Conservation (phyloP, 441 rosid genomes). For the Erysimum cheiri region DNA sequence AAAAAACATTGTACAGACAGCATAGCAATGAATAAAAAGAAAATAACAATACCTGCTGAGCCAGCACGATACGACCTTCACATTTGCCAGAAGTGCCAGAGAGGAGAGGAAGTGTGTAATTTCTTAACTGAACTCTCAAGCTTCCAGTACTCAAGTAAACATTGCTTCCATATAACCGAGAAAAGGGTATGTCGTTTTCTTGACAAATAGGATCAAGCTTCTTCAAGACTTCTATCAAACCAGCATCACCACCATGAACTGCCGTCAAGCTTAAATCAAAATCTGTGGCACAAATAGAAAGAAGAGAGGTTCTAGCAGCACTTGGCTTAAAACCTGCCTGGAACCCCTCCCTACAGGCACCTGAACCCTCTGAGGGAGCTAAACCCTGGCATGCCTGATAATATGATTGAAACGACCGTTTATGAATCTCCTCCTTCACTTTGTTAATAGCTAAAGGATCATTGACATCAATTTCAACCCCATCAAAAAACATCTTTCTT, state of each 20-base stretch:
- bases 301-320: conserved; percentile 76
- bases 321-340: conserved; percentile 96
- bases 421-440: conserved; percentile 77
- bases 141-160: conserved; percentile 66
- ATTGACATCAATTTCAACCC: conserved; percentile 66
- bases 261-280: conserved; percentile 81
- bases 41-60: conserved; percentile 83
- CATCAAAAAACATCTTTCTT: conserved; percentile 60
- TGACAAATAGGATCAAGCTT: conserved; percentile 88
- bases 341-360: conserved; percentile 84
- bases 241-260: conserved; percentile 89
- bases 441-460: conserved; percentile 65
- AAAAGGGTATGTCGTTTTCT: conserved; percentile 88
- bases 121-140: conserved; percentile 72
- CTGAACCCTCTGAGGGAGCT: conserved; percentile 79
- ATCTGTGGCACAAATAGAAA: conserved; percentile 88
- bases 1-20: conserved; percentile 10
- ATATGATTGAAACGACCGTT: conserved; percentile 82
- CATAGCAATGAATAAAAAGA: conserved; percentile 15
- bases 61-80: conserved; percentile 89
- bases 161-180: conserved; percentile 91
- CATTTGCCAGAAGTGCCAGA: conserved; percentile 86
- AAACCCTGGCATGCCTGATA: conserved; percentile 89
- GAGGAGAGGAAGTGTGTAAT: conserved; percentile 90
- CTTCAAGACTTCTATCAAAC: conserved; percentile 87